Conservation (phyloP, 169 alveolate genomes). For the Eimeria necatrix region DNA sequence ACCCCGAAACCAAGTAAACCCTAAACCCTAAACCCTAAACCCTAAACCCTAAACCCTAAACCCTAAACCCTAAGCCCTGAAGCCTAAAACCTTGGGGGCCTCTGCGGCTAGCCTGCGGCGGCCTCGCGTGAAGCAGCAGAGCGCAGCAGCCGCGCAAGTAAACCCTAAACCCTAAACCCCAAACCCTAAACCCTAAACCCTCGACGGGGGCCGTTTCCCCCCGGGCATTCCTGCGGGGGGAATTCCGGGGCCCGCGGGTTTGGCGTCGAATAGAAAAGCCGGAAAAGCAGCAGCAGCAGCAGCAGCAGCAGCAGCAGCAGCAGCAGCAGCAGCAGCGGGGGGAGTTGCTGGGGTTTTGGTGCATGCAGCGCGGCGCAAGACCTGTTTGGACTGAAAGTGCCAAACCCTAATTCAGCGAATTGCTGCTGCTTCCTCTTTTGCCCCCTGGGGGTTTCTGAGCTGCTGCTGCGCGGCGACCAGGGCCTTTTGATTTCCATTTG, state of each 20-base stretch:
- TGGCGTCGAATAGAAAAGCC: no score
- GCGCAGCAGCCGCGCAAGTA: no score
- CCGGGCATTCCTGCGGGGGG: no score
- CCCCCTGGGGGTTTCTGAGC: not conserved
- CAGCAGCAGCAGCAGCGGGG: not conserved
- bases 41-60: slow-evolving; percentile 19
- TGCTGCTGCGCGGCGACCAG: not conserved
- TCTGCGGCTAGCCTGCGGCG: no score
- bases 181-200: no score
- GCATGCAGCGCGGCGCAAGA: not conserved
- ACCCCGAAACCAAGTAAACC: not conserved
- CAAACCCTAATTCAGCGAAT: no score
- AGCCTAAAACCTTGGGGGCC: no score
- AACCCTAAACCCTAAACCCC: no score
- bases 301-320: not conserved
- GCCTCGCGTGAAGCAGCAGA: no score
- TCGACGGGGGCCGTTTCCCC: no score
- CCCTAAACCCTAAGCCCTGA: not conserved
- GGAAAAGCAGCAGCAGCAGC: not conserved
- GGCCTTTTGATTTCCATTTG: not conserved
- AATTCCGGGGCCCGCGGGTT: no score
- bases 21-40: slow-evolving; percentile 18
- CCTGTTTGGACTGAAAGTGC: no score
- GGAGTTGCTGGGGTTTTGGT: not conserved
- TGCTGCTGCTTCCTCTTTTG: not conserved